Percentiles rank a stretch among this genome's conserved stretches.
These are phyloP conservation scores for Phoma herbarum DNA, from an alignment of 2,329 filamentous ascomycete species.

Conservation along the genomic window DNA sequence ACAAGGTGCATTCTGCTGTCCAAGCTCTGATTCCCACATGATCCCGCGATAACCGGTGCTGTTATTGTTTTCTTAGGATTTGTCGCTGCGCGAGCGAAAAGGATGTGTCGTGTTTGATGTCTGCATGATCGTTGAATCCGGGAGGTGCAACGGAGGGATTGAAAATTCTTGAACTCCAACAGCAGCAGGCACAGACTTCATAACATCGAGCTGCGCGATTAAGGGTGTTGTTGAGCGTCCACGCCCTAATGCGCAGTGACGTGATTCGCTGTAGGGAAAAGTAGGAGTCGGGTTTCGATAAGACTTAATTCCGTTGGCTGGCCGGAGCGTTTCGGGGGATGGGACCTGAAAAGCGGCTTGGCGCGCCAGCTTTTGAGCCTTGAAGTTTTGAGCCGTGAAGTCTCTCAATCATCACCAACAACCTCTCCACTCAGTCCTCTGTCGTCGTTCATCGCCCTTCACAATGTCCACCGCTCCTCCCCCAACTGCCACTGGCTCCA, in stretches of 20 bases:
- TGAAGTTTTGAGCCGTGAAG: conserved; percentile 4
- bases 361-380: conserved; percentile 13
- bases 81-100: neutral
- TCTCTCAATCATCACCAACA: conserved; percentile 27
- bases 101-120: conserved; percentile 14
- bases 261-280: conserved; percentile 16
- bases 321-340: conserved; percentile 12
- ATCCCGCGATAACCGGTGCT: conserved; percentile 5
- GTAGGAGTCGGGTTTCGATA: conserved; percentile 18
- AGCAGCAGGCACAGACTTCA: conserved; percentile 1
- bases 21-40: conserved; percentile 1
- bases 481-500: conserved; percentile 59
- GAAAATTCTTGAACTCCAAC: neutral
- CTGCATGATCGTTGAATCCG: conserved; percentile 1
- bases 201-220: conserved; percentile 10
- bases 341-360: conserved; percentile 8
- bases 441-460: conserved; percentile 25
- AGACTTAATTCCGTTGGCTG: conserved; percentile 17
- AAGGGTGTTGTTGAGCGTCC: conserved; percentile 22
- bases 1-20: neutral
- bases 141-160: conserved; percentile 1
- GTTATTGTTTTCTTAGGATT: neutral
- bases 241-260: conserved; percentile 18
- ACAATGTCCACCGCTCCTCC: conserved; percentile 50
- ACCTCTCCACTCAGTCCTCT: conserved; percentile 41